Conservation (phyloP, 2,329 filamentous ascomycete species). For the Nigrograna mackinnonii region DNA sequence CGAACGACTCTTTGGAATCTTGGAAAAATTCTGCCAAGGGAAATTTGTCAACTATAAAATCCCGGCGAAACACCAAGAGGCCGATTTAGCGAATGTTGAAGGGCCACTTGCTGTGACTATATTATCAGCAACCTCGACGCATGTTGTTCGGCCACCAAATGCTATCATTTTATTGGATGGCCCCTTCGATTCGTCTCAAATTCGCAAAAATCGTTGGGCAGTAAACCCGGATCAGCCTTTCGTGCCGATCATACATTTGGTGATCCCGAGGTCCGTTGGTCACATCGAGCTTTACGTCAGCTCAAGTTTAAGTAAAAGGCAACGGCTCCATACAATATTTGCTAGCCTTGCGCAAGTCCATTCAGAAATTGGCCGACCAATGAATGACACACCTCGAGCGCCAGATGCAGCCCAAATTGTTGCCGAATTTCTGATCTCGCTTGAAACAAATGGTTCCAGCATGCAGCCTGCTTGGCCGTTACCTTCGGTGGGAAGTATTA, state of each 20-base stretch:
- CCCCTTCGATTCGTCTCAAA: slow-evolving; percentile 22
- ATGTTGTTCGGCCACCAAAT: slow-evolving; percentile 31
- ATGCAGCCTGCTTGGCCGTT: slow-evolving; percentile 27
- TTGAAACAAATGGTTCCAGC: slow-evolving; percentile 7
- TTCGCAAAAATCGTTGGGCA: slow-evolving; percentile 29
- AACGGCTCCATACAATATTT: slow-evolving; percentile 40
- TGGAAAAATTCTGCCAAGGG: slow-evolving; percentile 19
- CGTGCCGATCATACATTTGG: slow-evolving; percentile 41
- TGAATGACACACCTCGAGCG: slow-evolving; percentile 29
- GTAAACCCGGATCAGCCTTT: slow-evolving; percentile 14
- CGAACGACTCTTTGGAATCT: slow-evolving; percentile 24
- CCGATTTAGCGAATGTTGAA: slow-evolving; percentile 8
- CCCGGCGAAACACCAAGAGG: slow-evolving; percentile 19
- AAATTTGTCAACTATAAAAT: slow-evolving; percentile 25
- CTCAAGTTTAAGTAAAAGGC: slow-evolving; percentile 12
- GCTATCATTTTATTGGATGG: slow-evolving; percentile 48
- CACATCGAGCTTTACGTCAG: slow-evolving; percentile 48
- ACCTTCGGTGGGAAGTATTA: slow-evolving; percentile 33
- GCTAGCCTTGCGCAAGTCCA: slow-evolving; percentile 38
- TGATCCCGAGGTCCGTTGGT: slow-evolving; percentile 46
- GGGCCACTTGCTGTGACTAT: slow-evolving; percentile 38
- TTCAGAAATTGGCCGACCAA: slow-evolving; percentile 32
- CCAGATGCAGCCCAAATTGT: slow-evolving; percentile 27
- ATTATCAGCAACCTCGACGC: slow-evolving; percentile 25
- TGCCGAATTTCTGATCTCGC: slow-evolving; percentile 23